Evolutionary conservation across 345 rosid genomes (phyloP).

Genomic region (Lepidium sativum): DNA sequence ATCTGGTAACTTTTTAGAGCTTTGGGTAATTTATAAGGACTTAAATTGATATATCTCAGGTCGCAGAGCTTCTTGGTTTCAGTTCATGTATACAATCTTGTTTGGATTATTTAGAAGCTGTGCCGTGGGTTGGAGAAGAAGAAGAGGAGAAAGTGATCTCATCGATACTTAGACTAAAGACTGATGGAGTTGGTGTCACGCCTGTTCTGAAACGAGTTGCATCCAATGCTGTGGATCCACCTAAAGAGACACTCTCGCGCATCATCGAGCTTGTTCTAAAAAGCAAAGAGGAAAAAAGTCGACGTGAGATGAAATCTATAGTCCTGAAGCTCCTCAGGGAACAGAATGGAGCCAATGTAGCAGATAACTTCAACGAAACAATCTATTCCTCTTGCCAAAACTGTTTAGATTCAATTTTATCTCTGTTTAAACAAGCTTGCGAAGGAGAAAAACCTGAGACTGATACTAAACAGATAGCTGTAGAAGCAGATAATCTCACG

Average conservation of each 20-base stretch:
- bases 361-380: constrained; percentile 57
- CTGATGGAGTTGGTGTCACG: constrained; percentile 50
- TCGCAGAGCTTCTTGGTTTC: constrained; percentile 71
- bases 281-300: constrained; percentile 87
- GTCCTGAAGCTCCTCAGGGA: constrained; percentile 90
- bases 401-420: constrained; percentile 53
- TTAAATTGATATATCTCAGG: constrained; percentile 34
- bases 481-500: constrained; percentile 76
- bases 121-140: constrained; percentile 98
- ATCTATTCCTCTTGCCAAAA: constrained; percentile 56
- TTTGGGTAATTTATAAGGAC: background rate
- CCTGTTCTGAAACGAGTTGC: constrained; percentile 79
- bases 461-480: constrained; percentile 55
- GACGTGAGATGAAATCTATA: constrained; percentile 79
- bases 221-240: constrained; percentile 43
- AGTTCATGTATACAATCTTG: constrained; percentile 63
- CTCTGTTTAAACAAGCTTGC: constrained; percentile 50
- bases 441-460: constrained; percentile 41
- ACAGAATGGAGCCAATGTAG: constrained; percentile 46
- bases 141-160: constrained; percentile 92
- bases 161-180: constrained; percentile 54
- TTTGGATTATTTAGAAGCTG: constrained; percentile 94
- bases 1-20: background rate
- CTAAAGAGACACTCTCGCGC: constrained; percentile 64
- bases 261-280: constrained; percentile 78